Base-by-base conservation (phyloP, 805 yeast genomes). In the Barnettozyma siamensis region DNA sequence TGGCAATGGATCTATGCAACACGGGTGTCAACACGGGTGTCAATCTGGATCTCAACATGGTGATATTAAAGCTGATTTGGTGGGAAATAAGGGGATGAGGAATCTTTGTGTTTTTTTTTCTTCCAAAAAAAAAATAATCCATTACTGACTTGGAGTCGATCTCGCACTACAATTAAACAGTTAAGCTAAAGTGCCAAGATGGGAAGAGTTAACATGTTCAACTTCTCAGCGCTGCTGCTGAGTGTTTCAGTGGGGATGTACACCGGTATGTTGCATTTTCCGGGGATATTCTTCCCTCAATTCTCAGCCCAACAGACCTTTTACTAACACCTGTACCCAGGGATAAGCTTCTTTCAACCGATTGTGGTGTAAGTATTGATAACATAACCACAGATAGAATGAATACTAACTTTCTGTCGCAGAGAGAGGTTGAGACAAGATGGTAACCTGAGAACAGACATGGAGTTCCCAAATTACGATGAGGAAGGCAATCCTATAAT, bases 341-440 rank as follows among this genome's bases (percentile, higher is more conserved):
- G 85, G 3, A 62, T 76, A 42, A 76, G 72, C 55, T 84, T 84
- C 62, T 84, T 86, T 67, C 80, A 80, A 50, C 94, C 94, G 2
- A 58, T 84, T 15, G 73, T 84, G 3, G 72, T 83, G 80, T 75
- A 66, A 54, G 81, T 73, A 10, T 23, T 7, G 26, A 23, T 7
- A n/a, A 20, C 20, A n/a, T n/a, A n/a, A n/a, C 13, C 15, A 3
- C 8, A 11, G 26, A 12, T 13, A 28, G n/a, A 15, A 13, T 7
- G 11, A 40, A 46, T 44, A 44, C 49, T 46, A 35, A 18, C 19
- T 17, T 7, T 10, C 5, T 13, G 12, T 7, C 5, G 10, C 42
- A 75, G 80, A 24, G 88, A 80, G 35, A 81, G 73, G 47, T 66
- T 84, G 44, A 68, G 71, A 50, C 74, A 78, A 53, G 88, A 82